A percentile compares a stretch with the other conserved stretches of the same genome.
These are phyloP conservation scores for Sporothrix phasma DNA, from an alignment of 2,329 filamentous ascomycete genomes.

Conservation along the genomic window DNA sequence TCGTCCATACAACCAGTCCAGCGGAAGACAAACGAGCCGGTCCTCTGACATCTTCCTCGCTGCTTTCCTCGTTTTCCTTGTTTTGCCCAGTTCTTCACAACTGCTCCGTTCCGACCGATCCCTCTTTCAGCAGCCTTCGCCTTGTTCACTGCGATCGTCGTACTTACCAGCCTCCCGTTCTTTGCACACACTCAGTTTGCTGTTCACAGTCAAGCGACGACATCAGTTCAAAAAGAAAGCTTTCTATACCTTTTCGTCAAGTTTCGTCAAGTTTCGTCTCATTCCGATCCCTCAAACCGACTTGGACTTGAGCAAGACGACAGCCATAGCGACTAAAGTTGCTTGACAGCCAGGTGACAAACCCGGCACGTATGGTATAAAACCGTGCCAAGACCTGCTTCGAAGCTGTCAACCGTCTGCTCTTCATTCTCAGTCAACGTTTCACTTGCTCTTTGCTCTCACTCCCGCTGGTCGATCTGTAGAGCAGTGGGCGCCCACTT, in stretches of 20 bases:
- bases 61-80: not conserved
- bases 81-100: too few relatives aligned
- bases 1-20: not conserved
- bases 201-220: not conserved
- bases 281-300: not conserved
- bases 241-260: not conserved
- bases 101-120: not conserved
- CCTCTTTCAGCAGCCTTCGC: not conserved
- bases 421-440: not conserved
- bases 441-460: constrained; percentile 4
- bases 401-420: not conserved
- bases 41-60: not conserved
- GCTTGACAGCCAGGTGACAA: constrained; percentile 3
- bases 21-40: not conserved
- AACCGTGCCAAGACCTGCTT: constrained; percentile 8
- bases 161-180: not conserved
- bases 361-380: not conserved
- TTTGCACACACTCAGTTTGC: not conserved
- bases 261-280: constrained; percentile 6
- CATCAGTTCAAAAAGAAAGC: not conserved
- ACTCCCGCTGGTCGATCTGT: not conserved
- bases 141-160: not conserved
- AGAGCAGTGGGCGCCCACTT: not conserved
- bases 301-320: not conserved
- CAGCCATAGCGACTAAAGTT: not conserved